These are phyloP conservation scores for Eucalyptus erythrocorys DNA, from an alignment of 345 rosid genomes.

Conservation along the genomic window DNA sequence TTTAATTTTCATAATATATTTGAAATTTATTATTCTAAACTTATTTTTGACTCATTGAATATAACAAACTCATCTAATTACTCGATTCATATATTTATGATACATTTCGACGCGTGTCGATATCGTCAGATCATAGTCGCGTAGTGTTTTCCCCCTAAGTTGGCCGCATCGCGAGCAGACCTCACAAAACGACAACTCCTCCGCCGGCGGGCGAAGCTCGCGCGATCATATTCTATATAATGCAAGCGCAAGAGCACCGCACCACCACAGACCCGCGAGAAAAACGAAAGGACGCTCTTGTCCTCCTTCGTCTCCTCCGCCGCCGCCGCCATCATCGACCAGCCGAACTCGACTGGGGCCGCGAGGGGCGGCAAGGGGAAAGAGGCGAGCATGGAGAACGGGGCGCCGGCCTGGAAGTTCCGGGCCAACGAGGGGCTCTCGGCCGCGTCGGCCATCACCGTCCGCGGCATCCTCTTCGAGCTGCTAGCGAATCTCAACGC, in stretches of 20 bases:
- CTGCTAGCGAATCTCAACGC: slow-evolving; percentile 24
- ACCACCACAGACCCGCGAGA: no score
- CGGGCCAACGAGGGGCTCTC: slow-evolving; percentile 5
- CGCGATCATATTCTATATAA: no score
- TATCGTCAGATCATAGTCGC: neutral
- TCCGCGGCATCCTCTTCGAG: slow-evolving; percentile 26
- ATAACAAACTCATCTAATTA: no score
- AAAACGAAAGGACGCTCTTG: neutral
- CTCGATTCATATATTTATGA: no score
- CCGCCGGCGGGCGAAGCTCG: no score
- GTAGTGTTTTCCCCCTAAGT: neutral
- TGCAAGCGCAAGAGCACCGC: no score
- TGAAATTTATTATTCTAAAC: no score
- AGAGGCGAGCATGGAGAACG: neutral
- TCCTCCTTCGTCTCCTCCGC: neutral
- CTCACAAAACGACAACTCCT: neutral
- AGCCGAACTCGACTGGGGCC: no score
- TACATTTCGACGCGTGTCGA: no score
- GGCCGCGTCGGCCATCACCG: slow-evolving; percentile 6
- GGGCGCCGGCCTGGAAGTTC: slow-evolving; percentile 10
- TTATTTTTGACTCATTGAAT: no score
- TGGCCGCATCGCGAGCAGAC: neutral
- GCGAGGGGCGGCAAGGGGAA: neutral
- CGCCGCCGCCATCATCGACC: neutral
- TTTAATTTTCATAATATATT: no score